Base-by-base conservation (phyloP, 768 basidiomycete species). In the Mycena sanguinolenta region DNA sequence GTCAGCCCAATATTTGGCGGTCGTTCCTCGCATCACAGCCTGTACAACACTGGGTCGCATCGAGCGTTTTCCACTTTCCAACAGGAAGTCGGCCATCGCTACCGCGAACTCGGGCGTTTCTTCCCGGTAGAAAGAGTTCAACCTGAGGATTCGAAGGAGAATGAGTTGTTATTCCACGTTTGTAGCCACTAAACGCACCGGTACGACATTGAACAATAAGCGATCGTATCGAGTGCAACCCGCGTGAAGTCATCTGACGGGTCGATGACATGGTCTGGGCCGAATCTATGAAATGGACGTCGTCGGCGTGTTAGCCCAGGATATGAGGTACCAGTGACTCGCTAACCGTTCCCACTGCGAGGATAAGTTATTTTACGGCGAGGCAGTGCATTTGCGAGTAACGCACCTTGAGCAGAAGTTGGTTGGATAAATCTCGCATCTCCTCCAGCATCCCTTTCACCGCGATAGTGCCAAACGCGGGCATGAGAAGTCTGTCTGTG, bases 101-200 rank as follows among this genome's bases (percentile, higher is more conserved):
- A 79, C 71, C 23, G 80, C 77, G 70, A 86, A 86, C 14, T 82
- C 79, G 21, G 82, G 84, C 50, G 75, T 77, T 21, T 75, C 67
- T 30, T 82, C 80, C 81, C 73, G 76, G 65, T 86, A 85, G 74
- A 85, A 86, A 4, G 85, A 85, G 74, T 88, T 88, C 62, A 87
- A 71, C 27, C 85, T 74, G 69, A n/a, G 7, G 30, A 32, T 1
- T 27, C 9, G 17, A 13, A 10, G 28, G 61, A 25, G 55, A 4
- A 14, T 39, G 8, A 12, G 39, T n/a, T n/a, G n/a, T n/a, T n/a
- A n/a, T n/a, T n/a, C n/a, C n/a, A n/a, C n/a, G n/a, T n/a, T n/a
- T n/a, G n/a, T n/a, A n/a, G n/a, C n/a, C n/a, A n/a, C n/a, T n/a
- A n/a, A n/a, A n/a, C 78, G 28, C 42, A 82, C 81, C 82, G 73